A percentile compares a stretch with the other conserved stretches of the same genome.
These are phyloP conservation scores for Rhodamnia rubescens DNA, from an alignment of 345 rosid species.

Conservation along the genomic window DNA sequence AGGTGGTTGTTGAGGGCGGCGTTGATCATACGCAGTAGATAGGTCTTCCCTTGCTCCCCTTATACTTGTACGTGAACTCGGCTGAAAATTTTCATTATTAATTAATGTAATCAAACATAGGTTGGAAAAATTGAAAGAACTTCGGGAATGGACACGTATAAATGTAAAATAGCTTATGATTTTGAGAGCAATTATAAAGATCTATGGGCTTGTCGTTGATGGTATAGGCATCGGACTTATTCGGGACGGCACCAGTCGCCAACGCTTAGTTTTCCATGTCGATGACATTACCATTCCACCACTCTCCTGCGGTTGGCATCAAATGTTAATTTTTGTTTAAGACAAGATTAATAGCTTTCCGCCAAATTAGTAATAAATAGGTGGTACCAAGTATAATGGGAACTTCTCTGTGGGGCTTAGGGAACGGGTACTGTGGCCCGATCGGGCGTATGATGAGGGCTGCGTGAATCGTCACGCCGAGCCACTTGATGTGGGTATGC, in stretches of 20 bases:
- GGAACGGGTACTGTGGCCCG: conserved; percentile 61
- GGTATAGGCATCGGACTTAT: conserved; percentile 66
- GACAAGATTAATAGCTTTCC: background rate
- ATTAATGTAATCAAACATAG: background rate
- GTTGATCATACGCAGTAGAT: conserved; percentile 74
- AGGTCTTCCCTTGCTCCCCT: conserved; percentile 55
- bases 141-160: background rate
- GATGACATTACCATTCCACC: conserved; percentile 76
- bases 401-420: conserved; percentile 59
- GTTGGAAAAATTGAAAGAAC: background rate
- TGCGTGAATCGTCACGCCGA: conserved; percentile 81
- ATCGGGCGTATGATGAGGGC: conserved; percentile 55
- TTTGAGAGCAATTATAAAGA: conserved; percentile 65
- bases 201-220: conserved; percentile 87
- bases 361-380: background rate
- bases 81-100: background rate
- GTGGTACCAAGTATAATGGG: conserved; percentile 58
- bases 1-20: conserved; percentile 85
- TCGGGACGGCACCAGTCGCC: conserved; percentile 49
- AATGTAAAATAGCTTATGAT: conserved; percentile 20
- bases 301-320: conserved; percentile 39
- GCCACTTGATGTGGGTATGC: conserved; percentile 67
- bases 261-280: conserved; percentile 44
- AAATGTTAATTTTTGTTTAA: background rate
- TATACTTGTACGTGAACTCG: conserved; percentile 25